A percentile compares a stretch with the other conserved stretches of the same genome.
Conservation (phyloP, 441 rosid species). For the Breynia disticha region DNA sequence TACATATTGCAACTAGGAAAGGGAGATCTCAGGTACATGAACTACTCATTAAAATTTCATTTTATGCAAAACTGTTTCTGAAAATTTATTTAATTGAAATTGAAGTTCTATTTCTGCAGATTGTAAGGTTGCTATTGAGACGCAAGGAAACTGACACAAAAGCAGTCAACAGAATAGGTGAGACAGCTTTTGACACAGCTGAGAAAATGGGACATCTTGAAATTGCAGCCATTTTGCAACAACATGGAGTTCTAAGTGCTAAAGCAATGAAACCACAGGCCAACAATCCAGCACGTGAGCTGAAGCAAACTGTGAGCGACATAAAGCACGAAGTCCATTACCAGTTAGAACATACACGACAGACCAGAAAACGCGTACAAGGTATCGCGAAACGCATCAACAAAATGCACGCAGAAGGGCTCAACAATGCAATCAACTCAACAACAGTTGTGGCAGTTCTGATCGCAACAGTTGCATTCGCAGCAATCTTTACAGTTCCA, state of each 20-base stretch:
- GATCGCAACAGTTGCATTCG: conserved; percentile 86
- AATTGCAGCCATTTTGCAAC: conserved; percentile 42
- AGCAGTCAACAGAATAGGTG: conserved; percentile 50
- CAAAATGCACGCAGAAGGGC: conserved; percentile 86
- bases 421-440: conserved; percentile 88
- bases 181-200: conserved; percentile 82
- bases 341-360: conserved; percentile 83
- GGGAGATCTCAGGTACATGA: conserved; percentile 54
- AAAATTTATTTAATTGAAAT: no score
- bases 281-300: conserved; percentile 50
- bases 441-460: conserved; percentile 87
- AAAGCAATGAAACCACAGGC: conserved; percentile 35
- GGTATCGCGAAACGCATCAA: conserved; percentile 72
- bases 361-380: conserved; percentile 66
- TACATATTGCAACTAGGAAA: conserved; percentile 79
- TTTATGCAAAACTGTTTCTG: no score
- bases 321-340: conserved; percentile 87
- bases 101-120: conserved; percentile 43
- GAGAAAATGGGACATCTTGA: conserved; percentile 64
- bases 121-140: conserved; percentile 50
- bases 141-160: conserved; percentile 36
- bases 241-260: conserved; percentile 69
- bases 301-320: conserved; percentile 88
- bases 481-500: conserved; percentile 89
- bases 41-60: no score